Evolutionary conservation across 441 rosid genomes (phyloP), one percentile per base, ranked within the genome.

Genomic region (Erysimum cheiri): DNA sequence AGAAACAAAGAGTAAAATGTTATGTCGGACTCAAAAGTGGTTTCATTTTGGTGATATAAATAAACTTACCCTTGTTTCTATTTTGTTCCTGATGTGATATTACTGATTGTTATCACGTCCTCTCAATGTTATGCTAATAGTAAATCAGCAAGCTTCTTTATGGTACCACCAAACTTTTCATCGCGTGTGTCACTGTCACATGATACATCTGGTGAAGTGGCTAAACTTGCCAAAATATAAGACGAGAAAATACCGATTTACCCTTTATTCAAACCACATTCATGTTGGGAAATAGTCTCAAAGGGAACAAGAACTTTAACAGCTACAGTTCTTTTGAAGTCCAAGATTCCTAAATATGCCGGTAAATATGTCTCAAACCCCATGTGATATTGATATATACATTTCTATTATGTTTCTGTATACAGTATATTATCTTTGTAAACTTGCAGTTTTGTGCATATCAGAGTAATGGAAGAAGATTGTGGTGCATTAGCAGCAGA

Each of bases 401-500:
- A 73, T 55, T 14, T 60, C 36, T 48, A 37, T 6, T 0, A 8
- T n/a, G 12, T 31, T 15, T 32, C 6, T 63, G n/a, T 48, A 32
- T 52, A 43, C 32, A 19, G 5, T 37, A 61, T 61, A 64, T 29
- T 5, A 37, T 48, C 37, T 47, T 7, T 36, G 35, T 64, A 13
- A 39, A 37, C 19, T 37, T 47, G 44, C 26, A 39, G 65, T 54
- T 48, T 10, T 46, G 61, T 69, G 67, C 55, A 48, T 14, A 35
- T 52, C 71, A 75, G 63, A 41, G 62, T 32, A 5, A 75, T 70
- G 75, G 67, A 70, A 75, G 95, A 84, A 75, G 98, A 90, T 55
- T 77, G 86, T 63, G 85, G 83, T 76, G 54, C 79, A 65, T 79
- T 88, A 11, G 91, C 86, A 2, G 89, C 92, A 3, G 98, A 93